phyloP scores from a whole-genome alignment of 1,284 basidiomycete genomes.

The Peniophora sp. region DNA sequence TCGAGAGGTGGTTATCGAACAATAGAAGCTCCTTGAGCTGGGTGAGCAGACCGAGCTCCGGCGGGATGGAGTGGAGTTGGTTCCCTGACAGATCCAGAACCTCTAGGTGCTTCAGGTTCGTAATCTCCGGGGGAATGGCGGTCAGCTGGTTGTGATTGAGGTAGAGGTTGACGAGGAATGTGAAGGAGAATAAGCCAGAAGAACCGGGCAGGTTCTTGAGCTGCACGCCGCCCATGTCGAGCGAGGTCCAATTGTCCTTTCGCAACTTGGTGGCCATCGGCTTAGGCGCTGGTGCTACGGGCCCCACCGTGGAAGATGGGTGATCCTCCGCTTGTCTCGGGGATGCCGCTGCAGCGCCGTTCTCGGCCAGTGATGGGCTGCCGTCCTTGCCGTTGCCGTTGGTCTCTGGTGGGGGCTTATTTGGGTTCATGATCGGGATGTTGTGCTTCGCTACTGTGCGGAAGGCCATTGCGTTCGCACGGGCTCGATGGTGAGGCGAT shows the following conservation, averaged over 20 bases:
- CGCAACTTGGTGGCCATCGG: slow-evolving; percentile 50
- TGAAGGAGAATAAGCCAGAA: slow-evolving; percentile 87
- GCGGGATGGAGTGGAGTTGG: slow-evolving; percentile 70
- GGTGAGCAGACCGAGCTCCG: slow-evolving; percentile 89
- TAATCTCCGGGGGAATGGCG: slow-evolving; percentile 77
- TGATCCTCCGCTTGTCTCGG: slow-evolving; percentile 42
- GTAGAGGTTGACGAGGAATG: slow-evolving; percentile 89
- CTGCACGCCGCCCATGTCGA: slow-evolving; percentile 95
- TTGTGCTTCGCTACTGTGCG: slow-evolving; percentile 71
- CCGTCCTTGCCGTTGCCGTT: slow-evolving; percentile 29
- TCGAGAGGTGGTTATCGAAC: slow-evolving; percentile 90
- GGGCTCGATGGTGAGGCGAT: slow-evolving; percentile 73
- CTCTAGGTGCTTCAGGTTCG: slow-evolving; percentile 80
- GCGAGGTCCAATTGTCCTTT: slow-evolving; percentile 79
- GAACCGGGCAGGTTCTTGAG: slow-evolving; percentile 85
- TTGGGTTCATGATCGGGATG: slow-evolving; percentile 80
- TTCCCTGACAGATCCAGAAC: slow-evolving; percentile 93
- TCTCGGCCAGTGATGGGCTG: slow-evolving; percentile 16
- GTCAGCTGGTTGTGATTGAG: slow-evolving; percentile 94
- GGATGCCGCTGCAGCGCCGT: slow-evolving; percentile 27
- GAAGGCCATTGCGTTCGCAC: slow-evolving; percentile 73
- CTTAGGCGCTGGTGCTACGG: slow-evolving; percentile 47
- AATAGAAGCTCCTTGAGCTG: slow-evolving; percentile 88
- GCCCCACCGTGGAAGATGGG: slow-evolving; percentile 66
- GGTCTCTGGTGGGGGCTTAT: slow-evolving; percentile 39